Evolutionary conservation across 2,329 filamentous ascomycete genomes (phyloP).

Genomic region (Cladosporium colombiae): DNA sequence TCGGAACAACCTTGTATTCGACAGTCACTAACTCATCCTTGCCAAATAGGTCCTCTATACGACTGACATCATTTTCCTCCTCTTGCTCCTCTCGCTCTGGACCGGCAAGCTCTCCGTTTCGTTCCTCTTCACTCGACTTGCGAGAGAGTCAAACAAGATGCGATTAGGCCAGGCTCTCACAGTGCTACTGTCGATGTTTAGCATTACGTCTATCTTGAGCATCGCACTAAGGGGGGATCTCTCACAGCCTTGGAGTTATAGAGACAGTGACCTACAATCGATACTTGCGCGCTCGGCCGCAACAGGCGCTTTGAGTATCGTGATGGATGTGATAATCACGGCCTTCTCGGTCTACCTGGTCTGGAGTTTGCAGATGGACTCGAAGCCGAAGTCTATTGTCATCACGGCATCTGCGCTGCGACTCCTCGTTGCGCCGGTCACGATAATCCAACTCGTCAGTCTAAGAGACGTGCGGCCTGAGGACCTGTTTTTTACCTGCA

Average conservation of each 20-base stretch:
- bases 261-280: background rate
- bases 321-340: constrained; percentile 14
- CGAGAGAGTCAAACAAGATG: constrained; percentile 13
- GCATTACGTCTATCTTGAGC: constrained; percentile 6
- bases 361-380: constrained; percentile 23
- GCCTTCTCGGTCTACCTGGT: constrained; percentile 20
- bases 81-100: constrained; percentile 21
- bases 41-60: constrained; percentile 22
- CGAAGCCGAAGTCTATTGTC: constrained; percentile 22
- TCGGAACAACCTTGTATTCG: background rate
- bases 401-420: constrained; percentile 24
- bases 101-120: constrained; percentile 24
- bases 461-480: constrained; percentile 11
- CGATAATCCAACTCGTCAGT: constrained; percentile 20
- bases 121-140: constrained; percentile 23
- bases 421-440: constrained; percentile 21
- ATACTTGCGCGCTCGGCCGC: constrained; percentile 9
- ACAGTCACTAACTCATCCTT: background rate
- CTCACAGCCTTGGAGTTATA: constrained; percentile 17
- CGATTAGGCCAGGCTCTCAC: constrained; percentile 13
- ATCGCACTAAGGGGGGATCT: constrained; percentile 9
- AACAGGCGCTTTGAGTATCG: constrained; percentile 13
- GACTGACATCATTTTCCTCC: constrained; percentile 21
- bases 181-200: background rate
- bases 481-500: constrained; percentile 23